These are phyloP conservation scores for Erysimum pusillum DNA, from an alignment of 441 rosid genomes.

Conservation along the genomic window DNA sequence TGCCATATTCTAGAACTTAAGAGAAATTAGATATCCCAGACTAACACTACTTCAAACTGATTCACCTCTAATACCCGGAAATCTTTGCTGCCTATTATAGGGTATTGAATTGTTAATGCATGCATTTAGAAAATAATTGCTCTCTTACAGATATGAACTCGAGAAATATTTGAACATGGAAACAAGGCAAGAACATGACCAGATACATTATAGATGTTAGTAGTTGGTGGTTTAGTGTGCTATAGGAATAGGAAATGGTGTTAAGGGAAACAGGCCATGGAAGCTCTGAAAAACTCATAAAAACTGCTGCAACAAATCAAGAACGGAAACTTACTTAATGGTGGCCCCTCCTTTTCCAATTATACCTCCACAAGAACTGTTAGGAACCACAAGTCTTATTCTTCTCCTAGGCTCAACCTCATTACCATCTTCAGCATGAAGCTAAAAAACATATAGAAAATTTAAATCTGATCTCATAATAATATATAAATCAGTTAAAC, in stretches of 20 bases:
- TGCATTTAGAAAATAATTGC: conserved; percentile 24
- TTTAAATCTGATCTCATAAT: conserved; percentile 1
- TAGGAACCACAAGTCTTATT: conserved; percentile 92
- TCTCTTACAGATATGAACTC: neutral
- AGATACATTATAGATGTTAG: conserved; percentile 17
- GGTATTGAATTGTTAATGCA: neutral
- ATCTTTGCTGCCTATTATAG: neutral
- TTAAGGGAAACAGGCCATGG: neutral
- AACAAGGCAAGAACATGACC: conserved; percentile 17
- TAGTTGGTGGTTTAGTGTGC: conserved; percentile 8
- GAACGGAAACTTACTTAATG: conserved; percentile 76
- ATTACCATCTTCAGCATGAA: conserved; percentile 75
- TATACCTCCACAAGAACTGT: conserved; percentile 96
- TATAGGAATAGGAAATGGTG: neutral
- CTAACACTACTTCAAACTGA: conserved; percentile 16
- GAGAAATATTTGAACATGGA: conserved; percentile 10
- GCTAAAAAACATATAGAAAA: conserved; percentile 54
- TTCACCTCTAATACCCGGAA: conserved; percentile 9
- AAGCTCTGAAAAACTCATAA: conserved; percentile 15
- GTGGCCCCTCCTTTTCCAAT: conserved; percentile 99
- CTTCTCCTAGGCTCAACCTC: conserved; percentile 84
- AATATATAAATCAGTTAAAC: neutral
- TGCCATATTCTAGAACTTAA: conserved; percentile 3
- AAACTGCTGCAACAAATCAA: conserved; percentile 26
- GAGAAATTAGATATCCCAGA: conserved; percentile 16